Evolutionary conservation across 2,329 filamentous ascomycete genomes (phyloP).

Genomic region (Colletotrichum noveboracense): DNA sequence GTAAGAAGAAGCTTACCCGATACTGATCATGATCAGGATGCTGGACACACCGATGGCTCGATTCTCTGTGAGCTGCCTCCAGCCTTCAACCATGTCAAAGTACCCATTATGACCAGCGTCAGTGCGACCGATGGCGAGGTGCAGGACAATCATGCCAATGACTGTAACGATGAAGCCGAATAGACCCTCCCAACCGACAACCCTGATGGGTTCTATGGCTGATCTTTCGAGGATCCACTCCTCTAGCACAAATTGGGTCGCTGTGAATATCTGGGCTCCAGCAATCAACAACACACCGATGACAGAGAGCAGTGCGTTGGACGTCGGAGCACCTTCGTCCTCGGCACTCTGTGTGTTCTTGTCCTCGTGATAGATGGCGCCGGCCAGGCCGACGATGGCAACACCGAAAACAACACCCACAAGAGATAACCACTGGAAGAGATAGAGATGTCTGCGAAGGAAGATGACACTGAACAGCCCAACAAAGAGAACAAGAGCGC

Average conservation of each 20-base stretch:
- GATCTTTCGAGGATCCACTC: conserved; percentile 83
- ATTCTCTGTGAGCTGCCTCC: conserved; percentile 79
- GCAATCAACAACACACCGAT: conserved; percentile 91
- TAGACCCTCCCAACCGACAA: conserved; percentile 95
- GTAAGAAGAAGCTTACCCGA: conserved; percentile 68
- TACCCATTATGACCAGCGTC: conserved; percentile 78
- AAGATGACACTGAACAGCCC: conserved; percentile 95
- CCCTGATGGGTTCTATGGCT: conserved; percentile 77
- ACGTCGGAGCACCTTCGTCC: conserved; percentile 3
- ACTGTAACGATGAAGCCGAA: conserved; percentile 87
- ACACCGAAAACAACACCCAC: conserved; percentile 89
- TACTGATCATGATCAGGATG: conserved; percentile 94
- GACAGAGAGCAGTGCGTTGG: conserved; percentile 68
- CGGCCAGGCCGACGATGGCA: conserved; percentile 86
- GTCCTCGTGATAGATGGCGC: conserved; percentile 77
- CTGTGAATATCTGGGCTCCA: conserved; percentile 94
- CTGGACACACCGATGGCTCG: conserved; percentile 76
- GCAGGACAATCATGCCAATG: conserved; percentile 79
- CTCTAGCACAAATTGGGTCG: conserved; percentile 93
- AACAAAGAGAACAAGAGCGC: conserved; percentile 93
- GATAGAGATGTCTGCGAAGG: conserved; percentile 75
- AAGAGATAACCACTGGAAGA: conserved; percentile 94
- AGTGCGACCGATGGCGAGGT: conserved; percentile 78
- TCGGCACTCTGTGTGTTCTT: conserved; percentile 47
- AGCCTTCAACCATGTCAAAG: conserved; percentile 89